Conservation (phyloP, 345 rosid genomes). For the Corymbia maculata region DNA sequence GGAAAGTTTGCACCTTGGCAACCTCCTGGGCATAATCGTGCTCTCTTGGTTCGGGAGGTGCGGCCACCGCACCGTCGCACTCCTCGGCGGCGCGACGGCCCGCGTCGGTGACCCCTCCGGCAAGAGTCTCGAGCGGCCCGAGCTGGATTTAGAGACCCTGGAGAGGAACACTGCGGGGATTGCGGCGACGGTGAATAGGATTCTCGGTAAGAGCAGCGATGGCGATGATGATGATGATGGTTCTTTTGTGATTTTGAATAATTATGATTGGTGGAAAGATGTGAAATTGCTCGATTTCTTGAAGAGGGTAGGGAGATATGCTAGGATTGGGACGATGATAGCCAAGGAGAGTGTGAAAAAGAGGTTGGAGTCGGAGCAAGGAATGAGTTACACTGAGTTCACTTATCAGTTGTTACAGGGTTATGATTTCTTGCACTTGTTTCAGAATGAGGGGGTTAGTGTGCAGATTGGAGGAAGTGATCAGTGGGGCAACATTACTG, state of each 20-base stretch:
- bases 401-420: conserved; percentile 92
- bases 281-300: conserved; percentile 68
- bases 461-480: conserved; percentile 98
- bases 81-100: conserved; percentile 93
- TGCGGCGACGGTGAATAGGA: conserved; percentile 24
- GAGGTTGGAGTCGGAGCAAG: conserved; percentile 91
- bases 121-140: conserved; percentile 84
- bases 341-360: conserved; percentile 88
- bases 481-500: conserved; percentile 95
- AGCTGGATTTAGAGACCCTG: conserved; percentile 47
- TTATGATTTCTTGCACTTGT: conserved; percentile 65
- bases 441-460: conserved; percentile 60
- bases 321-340: conserved; percentile 82
- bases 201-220: conserved; percentile 24
- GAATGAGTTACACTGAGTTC: conserved; percentile 92
- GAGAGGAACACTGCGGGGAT: conserved; percentile 59
- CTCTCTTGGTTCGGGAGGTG: conserved; percentile 92
- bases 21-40: conserved; percentile 81
- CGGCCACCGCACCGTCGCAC: conserved; percentile 81
- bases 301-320: conserved; percentile 68
- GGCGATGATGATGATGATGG: neutral
- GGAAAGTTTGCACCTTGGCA: conserved; percentile 87
- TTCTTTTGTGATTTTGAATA: conserved; percentile 48
- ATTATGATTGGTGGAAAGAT: conserved; percentile 98
- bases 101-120: conserved; percentile 96